phyloP scores from a whole-genome alignment of 768 basidiomycete genomes.

The Punctularia strigosozonata region DNA sequence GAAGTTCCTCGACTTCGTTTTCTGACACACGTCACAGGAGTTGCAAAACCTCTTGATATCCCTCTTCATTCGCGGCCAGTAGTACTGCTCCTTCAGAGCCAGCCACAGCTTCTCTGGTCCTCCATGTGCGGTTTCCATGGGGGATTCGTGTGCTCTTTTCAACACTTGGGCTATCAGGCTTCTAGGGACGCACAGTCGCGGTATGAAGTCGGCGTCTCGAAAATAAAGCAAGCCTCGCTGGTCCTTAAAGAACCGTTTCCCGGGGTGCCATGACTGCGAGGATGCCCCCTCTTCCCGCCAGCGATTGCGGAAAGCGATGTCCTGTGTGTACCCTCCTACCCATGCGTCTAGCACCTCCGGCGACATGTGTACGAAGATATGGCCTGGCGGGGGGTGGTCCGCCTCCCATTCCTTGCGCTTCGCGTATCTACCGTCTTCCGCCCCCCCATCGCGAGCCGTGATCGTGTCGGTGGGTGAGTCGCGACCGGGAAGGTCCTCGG shows the following conservation, averaged over 20 bases:
- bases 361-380: neutral
- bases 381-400: neutral
- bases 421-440: neutral
- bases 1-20: slow-evolving; percentile 3
- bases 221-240: slow-evolving; percentile 8
- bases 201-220: slow-evolving; percentile 7
- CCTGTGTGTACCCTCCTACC: neutral
- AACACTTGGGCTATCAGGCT: neutral
- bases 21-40: slow-evolving; percentile 9
- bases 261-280: neutral
- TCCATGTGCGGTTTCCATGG: slow-evolving; percentile 5
- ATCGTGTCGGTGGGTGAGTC: no score
- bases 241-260: slow-evolving; percentile 6
- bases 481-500: no score
- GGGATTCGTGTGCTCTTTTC: slow-evolving; percentile 3
- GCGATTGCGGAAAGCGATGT: neutral
- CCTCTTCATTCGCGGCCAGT: neutral
- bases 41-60: neutral
- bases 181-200: slow-evolving; percentile 8
- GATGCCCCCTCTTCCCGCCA: neutral
- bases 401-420: neutral
- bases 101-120: slow-evolving; percentile 4
- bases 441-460: no score
- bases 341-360: neutral
- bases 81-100: slow-evolving; percentile 2